A percentile compares a stretch with the other conserved stretches of the same genome.
phyloP scores from a whole-genome alignment of 257 asterid genomes.

The Forsythia viridissima region DNA sequence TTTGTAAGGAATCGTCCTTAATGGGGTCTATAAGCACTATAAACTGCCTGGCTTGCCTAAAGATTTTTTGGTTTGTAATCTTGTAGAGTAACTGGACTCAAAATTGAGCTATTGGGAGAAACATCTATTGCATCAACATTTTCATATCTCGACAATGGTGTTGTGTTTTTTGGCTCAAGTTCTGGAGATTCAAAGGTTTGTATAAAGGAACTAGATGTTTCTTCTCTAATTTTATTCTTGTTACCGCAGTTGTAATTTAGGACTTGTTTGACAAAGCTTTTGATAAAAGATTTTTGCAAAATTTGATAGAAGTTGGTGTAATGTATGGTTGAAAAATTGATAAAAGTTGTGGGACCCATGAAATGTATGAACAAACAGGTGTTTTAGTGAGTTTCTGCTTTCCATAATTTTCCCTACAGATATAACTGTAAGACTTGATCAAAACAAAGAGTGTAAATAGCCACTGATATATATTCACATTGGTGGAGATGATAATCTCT shows the following conservation, averaged over 20 bases:
- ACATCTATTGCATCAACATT: constrained; percentile 87
- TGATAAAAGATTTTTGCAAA: too few species aligned
- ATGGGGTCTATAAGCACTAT: not conserved
- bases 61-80: constrained; percentile 19
- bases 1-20: not conserved
- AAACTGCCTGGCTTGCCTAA: constrained; percentile 14
- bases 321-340: too few species aligned
- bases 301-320: too few species aligned
- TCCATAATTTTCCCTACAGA: constrained; percentile 1
- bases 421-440: not conserved
- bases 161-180: constrained; percentile 87
- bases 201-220: not conserved
- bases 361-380: not conserved
- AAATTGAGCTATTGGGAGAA: constrained; percentile 86
- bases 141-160: constrained; percentile 85
- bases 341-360: too few species aligned
- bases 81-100: constrained; percentile 80
- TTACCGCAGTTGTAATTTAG: not conserved
- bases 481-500: constrained; percentile 4
- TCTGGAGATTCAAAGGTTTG: constrained; percentile 90
- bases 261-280: too few species aligned
- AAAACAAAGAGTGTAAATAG: not conserved
- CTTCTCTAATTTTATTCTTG: not conserved
- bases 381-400: not conserved
- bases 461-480: not conserved